phyloP scores from a whole-genome alignment of 2,329 filamentous ascomycete genomes.

The Calonectria ilicicola region DNA sequence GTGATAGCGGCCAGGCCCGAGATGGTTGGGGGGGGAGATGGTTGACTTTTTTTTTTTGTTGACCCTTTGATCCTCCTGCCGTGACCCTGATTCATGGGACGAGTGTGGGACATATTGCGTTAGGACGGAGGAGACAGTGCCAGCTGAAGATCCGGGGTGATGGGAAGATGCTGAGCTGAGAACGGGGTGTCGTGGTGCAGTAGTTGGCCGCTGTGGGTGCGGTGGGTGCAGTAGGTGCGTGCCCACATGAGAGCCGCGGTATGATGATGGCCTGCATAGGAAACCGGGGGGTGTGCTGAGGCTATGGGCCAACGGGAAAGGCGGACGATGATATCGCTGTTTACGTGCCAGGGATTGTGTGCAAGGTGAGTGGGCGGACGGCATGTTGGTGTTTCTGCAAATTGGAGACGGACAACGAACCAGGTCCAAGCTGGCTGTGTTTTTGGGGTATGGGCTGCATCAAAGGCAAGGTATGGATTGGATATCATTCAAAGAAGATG shows the following conservation, averaged over 20 bases:
- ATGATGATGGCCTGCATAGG: constrained; percentile 22
- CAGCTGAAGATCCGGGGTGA: constrained; percentile 22
- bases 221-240: not conserved
- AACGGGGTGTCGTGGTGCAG: constrained; percentile 1
- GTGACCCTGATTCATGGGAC: constrained; percentile 20
- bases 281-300: not conserved
- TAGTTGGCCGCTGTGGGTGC: constrained; percentile 6
- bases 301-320: not conserved
- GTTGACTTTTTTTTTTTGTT: not conserved
- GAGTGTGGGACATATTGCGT: constrained; percentile 12
- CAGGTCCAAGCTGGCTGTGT: not conserved
- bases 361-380: constrained; percentile 3
- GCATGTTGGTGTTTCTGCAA: constrained; percentile 11
- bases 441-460: not conserved
- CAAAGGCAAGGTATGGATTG: not conserved
- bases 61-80: not conserved
- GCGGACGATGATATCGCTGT: not conserved
- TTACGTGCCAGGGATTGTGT: not conserved
- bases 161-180: constrained; percentile 18
- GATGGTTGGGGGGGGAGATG: not conserved
- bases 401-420: not conserved
- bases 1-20: constrained; percentile 7
- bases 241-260: not conserved
- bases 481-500: not conserved
- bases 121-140: not conserved